A percentile compares a stretch with the other conserved stretches of the same genome.
phyloP scores from a whole-genome alignment of 192 early-diverging fungal genomes.

The Diversispora epigaea region DNA sequence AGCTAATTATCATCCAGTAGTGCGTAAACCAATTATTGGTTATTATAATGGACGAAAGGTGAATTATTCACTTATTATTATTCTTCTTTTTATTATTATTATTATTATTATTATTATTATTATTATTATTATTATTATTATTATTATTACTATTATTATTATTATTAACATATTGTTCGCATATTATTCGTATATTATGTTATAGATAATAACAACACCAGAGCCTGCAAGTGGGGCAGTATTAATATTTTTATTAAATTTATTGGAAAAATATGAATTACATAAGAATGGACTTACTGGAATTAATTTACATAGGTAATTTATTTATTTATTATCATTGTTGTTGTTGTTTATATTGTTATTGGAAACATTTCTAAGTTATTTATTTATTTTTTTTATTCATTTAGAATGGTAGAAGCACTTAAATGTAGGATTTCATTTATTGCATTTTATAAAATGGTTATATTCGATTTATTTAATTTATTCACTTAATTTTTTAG shows the following conservation, averaged over 20 bases:
- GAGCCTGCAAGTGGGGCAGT: conserved; percentile 85
- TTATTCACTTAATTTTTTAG: conserved; percentile 3
- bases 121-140: no score
- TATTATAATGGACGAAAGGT: conserved; percentile 81
- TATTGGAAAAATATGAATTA: conserved; percentile 81
- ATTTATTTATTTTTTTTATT: background rate
- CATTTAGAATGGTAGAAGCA: conserved; percentile 66
- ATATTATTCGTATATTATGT: background rate
- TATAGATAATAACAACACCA: conserved; percentile 39
- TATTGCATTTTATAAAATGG: background rate
- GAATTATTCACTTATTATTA: conserved; percentile 36
- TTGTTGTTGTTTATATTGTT: background rate
- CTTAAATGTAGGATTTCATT: conserved; percentile 62
- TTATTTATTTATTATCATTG: background rate
- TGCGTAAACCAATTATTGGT: conserved; percentile 58
- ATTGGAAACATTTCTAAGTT: background rate
- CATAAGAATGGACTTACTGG: conserved; percentile 55
- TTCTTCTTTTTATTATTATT: background rate
- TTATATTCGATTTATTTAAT: background rate
- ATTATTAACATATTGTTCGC: background rate
- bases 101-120: background rate
- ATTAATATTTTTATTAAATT: conserved; percentile 80
- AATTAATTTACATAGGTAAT: conserved; percentile 68
- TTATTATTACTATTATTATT: no score
- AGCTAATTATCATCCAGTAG: conserved; percentile 59